Evolutionary conservation across 495 filamentous ascomycete species (phyloP).

Genomic region (Trichoderma virens): DNA sequence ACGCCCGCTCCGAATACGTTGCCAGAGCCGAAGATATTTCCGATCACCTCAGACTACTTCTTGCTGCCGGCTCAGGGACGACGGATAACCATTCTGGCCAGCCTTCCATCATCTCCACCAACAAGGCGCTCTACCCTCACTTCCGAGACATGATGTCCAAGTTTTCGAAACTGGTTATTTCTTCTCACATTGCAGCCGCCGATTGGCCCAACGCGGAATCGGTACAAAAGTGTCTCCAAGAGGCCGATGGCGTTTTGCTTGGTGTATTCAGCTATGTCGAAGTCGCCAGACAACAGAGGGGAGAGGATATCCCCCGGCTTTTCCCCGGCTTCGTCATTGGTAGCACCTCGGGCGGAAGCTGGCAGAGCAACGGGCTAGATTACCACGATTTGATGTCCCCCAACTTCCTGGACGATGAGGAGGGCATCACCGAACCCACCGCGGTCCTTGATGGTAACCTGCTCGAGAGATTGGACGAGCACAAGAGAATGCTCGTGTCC

Average conservation of each 20-base stretch:
- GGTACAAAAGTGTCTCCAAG: slow-evolving; percentile 84
- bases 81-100: slow-evolving; percentile 98
- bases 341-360: slow-evolving; percentile 74
- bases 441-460: slow-evolving; percentile 64
- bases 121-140: slow-evolving; percentile 92
- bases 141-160: slow-evolving; percentile 99
- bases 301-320: slow-evolving; percentile 80
- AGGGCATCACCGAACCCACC: slow-evolving; percentile 64
- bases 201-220: slow-evolving; percentile 87
- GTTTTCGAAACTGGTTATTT: slow-evolving; percentile 95
- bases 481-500: slow-evolving; percentile 69
- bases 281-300: slow-evolving; percentile 83
- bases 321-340: slow-evolving; percentile 86
- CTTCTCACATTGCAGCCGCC: slow-evolving; percentile 93
- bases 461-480: slow-evolving; percentile 76
- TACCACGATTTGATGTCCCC: slow-evolving; percentile 59
- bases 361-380: slow-evolving; percentile 83
- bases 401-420: slow-evolving; percentile 80
- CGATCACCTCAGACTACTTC: slow-evolving; percentile 86
- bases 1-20: slow-evolving; percentile 83
- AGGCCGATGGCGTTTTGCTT: slow-evolving; percentile 89
- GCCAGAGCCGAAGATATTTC: slow-evolving; percentile 92
- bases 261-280: slow-evolving; percentile 95
- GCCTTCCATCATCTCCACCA: slow-evolving; percentile 96
- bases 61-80: slow-evolving; percentile 89